phyloP scores from a whole-genome alignment of 352 stramenopile species.

The Pythium phragmiticola region DNA sequence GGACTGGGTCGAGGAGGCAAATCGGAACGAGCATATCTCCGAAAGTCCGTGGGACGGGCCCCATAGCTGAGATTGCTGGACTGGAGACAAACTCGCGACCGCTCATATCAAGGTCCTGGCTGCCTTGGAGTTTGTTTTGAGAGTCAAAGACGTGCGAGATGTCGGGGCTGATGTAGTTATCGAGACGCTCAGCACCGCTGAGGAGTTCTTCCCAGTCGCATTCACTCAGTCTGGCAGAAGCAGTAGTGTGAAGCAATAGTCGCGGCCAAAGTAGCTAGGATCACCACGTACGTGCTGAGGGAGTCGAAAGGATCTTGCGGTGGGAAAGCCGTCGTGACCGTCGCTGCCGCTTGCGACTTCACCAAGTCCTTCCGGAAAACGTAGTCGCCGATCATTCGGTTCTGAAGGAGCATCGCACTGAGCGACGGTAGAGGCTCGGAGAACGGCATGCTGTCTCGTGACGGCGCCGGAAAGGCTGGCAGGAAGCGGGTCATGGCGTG shows the following conservation, averaged over 20 bases:
- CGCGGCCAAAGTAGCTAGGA: background rate
- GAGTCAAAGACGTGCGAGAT: constrained; percentile 41
- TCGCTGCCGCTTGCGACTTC: background rate
- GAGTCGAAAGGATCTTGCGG: background rate
- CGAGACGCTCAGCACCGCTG: constrained; percentile 30
- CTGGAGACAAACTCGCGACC: constrained; percentile 66
- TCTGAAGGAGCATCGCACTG: constrained; percentile 15
- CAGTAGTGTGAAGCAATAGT: background rate
- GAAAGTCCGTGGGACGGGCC: constrained; percentile 10
- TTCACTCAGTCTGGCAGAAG: constrained; percentile 24
- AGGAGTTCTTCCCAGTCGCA: constrained; percentile 66
- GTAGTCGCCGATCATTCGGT: background rate
- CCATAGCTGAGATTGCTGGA: constrained; percentile 31
- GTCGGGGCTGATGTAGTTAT: constrained; percentile 71
- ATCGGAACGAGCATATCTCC: constrained; percentile 13
- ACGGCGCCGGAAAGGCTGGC: background rate
- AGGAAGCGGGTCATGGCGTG: background rate
- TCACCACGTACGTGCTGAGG: constrained; percentile 1
- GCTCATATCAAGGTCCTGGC: constrained; percentile 63
- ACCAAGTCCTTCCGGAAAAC: background rate
- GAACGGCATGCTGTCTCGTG: background rate
- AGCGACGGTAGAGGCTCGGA: constrained; percentile 16
- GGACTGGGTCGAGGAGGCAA: background rate
- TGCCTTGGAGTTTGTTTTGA: constrained; percentile 38
- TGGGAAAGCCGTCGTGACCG: background rate